Conservation (phyloP, 495 filamentous ascomycete species). For the Aspergillus avenaceus region DNA sequence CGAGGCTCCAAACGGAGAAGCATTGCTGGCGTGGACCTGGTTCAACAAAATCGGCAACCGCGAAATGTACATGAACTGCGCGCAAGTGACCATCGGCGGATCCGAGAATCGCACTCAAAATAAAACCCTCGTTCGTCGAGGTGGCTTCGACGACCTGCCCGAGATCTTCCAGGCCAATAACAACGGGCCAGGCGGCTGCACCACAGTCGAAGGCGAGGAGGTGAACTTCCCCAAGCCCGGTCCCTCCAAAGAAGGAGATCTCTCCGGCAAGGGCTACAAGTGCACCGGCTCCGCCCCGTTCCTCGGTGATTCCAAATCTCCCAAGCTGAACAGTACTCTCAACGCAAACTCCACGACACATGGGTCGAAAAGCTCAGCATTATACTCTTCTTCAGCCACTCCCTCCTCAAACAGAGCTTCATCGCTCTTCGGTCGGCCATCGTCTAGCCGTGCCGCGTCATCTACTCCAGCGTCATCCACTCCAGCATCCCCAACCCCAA, state of each 20-base stretch:
- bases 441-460: background rate
- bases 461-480: background rate
- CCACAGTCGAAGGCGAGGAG: slow-evolving; percentile 50
- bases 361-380: background rate
- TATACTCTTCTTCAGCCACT: background rate
- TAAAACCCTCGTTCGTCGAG: slow-evolving; percentile 10
- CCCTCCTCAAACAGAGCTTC: too few relatives aligned
- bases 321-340: slow-evolving; percentile 1
- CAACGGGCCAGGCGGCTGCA: slow-evolving; percentile 44
- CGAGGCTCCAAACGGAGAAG: slow-evolving; percentile 44
- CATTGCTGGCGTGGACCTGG: slow-evolving; percentile 82
- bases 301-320: slow-evolving; percentile 11
- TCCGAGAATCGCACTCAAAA: slow-evolving; percentile 25
- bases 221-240: slow-evolving; percentile 65
- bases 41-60: slow-evolving; percentile 85
- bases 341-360: slow-evolving; percentile 2
- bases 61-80: slow-evolving; percentile 97
- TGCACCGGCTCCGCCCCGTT: slow-evolving; percentile 27
- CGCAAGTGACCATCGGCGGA: slow-evolving; percentile 61
- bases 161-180: slow-evolving; percentile 74
- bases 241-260: slow-evolving; percentile 48
- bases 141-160: slow-evolving; percentile 55
- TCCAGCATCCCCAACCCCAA: background rate
- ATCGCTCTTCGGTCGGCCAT: too few relatives aligned
- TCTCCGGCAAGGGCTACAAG: slow-evolving; percentile 26